Conservation (phyloP, 2,329 filamentous ascomycete genomes). For the Hortaea werneckii region DNA sequence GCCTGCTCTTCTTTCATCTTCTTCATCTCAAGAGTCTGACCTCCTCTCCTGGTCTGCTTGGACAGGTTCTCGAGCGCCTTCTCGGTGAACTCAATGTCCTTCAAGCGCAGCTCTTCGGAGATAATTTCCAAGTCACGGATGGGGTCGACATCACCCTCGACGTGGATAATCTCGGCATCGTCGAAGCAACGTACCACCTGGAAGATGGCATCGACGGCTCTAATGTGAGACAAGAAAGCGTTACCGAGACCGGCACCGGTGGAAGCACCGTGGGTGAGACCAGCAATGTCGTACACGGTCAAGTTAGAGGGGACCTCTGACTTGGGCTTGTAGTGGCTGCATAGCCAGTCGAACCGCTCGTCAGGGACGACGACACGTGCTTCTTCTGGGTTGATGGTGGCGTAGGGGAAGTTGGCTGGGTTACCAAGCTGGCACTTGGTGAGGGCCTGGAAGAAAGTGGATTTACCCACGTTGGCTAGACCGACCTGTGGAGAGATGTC, state of each 20-base stretch:
- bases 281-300: conserved; percentile 97
- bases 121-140: conserved; percentile 92
- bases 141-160: conserved; percentile 96
- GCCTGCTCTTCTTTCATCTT: conserved; percentile 92
- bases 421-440: conserved; percentile 92
- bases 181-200: conserved; percentile 51
- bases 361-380: conserved; percentile 95
- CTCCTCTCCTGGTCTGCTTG: conserved; percentile 91
- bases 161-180: conserved; percentile 98
- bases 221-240: conserved; percentile 95
- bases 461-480: conserved; percentile 98
- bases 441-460: conserved; percentile 98
- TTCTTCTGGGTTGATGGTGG: conserved; percentile 98
- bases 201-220: conserved; percentile 48
- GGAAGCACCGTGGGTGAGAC: conserved; percentile 88
- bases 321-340: conserved; percentile 95
- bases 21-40: conserved; percentile 95
- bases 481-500: conserved; percentile 60
- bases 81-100: conserved; percentile 97
- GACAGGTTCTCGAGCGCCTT: conserved; percentile 85
- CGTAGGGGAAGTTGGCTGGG: conserved; percentile 98
- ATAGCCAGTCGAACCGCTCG: conserved; percentile 90
- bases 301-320: conserved; percentile 93
- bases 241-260: conserved; percentile 97
- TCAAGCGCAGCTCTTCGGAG: conserved; percentile 88